These are phyloP conservation scores for Lentinula guzmanii DNA, from an alignment of 768 basidiomycete genomes.

Conservation along the genomic window DNA sequence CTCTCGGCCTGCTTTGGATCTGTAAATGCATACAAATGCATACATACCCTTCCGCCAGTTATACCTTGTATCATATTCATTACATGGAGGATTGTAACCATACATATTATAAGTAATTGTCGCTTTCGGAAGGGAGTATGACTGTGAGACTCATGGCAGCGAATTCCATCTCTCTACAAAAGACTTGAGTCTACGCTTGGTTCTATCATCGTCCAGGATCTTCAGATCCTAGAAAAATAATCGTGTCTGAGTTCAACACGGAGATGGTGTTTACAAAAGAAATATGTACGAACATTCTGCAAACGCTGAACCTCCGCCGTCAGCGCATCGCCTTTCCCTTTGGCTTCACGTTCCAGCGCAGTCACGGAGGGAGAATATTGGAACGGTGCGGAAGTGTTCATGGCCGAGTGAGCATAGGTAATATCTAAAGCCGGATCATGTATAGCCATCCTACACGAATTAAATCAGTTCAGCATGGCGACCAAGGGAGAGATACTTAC, in stretches of 20 bases:
- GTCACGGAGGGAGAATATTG: conserved; percentile 10
- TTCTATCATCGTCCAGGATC: conserved; percentile 4
- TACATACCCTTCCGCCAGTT: no score
- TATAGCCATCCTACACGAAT: conserved; percentile 8
- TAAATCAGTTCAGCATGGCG: background rate
- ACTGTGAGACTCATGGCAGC: background rate
- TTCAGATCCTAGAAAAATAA: background rate
- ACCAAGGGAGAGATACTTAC: conserved; percentile 8
- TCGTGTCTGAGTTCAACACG: background rate
- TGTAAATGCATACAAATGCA: no score
- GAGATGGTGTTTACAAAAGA: background rate
- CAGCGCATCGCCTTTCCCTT: conserved; percentile 13
- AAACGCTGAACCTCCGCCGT: conserved; percentile 10
- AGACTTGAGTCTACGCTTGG: conserved; percentile 9
- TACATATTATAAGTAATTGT: no score
- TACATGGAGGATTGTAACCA: no score
- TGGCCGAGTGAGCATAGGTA: conserved; percentile 18
- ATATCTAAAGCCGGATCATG: conserved; percentile 15
- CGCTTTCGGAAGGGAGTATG: no score
- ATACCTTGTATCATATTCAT: no score
- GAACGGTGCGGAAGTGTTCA: conserved; percentile 23
- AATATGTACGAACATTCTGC: conserved; percentile 15
- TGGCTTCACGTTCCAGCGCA: conserved; percentile 13
- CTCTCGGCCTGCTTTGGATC: no score
- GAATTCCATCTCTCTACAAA: conserved; percentile 13